Conservation (phyloP, 1,139 yeast genomes). For the Hemisphaericaspora lyxosophila region DNA sequence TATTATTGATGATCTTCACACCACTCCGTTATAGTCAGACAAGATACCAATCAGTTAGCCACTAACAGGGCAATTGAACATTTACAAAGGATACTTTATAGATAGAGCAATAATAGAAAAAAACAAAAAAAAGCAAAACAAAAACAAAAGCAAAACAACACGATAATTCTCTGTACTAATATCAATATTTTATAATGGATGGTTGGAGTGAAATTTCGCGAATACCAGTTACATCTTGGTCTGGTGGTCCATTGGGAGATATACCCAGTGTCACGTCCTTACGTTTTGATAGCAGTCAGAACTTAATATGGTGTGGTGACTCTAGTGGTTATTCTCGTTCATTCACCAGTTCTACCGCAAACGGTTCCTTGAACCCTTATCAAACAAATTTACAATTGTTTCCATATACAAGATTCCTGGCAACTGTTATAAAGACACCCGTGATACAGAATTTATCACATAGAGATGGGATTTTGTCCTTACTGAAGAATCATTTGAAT, state of each 20-base stretch:
- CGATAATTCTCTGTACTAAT: too few species aligned
- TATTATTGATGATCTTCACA: too few species aligned
- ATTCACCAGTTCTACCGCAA: constrained; percentile 23
- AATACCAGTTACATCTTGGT: constrained; percentile 10
- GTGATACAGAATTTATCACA: constrained; percentile 54
- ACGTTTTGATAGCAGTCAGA: constrained; percentile 67
- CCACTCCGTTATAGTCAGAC: too few species aligned
- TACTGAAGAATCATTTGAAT: constrained; percentile 53
- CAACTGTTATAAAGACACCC: constrained; percentile 37
- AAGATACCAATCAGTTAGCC: too few species aligned
- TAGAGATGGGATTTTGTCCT: constrained; percentile 57
- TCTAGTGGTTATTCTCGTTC: constrained; percentile 38
- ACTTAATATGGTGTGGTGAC: constrained; percentile 88
- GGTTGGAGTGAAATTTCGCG: constrained; percentile 40
- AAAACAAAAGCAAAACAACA: too few species aligned
- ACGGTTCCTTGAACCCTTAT: constrained; percentile 34
- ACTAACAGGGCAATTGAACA: too few species aligned
- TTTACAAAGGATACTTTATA: too few species aligned
- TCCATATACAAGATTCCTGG: constrained; percentile 54
- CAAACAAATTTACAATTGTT: constrained; percentile 28
- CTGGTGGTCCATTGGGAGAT: constrained; percentile 5
- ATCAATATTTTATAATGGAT: constrained; percentile 38
- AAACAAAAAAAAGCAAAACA: too few species aligned
- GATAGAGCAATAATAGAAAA: too few species aligned
- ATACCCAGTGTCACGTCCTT: constrained; percentile 29